Evolutionary conservation across 208 protist species (phyloP).

Genomic region (Trypanosoma platydactyli): DNA sequence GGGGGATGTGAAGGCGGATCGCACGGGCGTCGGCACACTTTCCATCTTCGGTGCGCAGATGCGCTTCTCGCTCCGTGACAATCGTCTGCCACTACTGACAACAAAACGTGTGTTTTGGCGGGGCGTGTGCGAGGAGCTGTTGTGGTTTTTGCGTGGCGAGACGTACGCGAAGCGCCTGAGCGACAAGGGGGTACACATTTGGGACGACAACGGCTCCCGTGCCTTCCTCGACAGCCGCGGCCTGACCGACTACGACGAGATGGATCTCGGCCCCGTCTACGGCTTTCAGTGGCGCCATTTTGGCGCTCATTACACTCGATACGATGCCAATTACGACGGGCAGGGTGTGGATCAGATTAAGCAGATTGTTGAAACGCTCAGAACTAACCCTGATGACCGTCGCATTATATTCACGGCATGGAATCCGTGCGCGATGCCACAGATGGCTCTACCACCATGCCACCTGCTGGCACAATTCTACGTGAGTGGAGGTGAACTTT

Average conservation of each 20-base stretch:
- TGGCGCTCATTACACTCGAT: slow-evolving; percentile 92
- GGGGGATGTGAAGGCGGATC: slow-evolving; percentile 88
- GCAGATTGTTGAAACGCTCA: slow-evolving; percentile 89
- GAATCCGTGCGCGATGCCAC: slow-evolving; percentile 94
- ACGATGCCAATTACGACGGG: slow-evolving; percentile 89
- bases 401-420: slow-evolving; percentile 97
- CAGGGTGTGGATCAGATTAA: slow-evolving; percentile 97
- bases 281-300: slow-evolving; percentile 99
- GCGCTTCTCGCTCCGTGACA: slow-evolving; percentile 95
- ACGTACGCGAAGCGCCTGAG: slow-evolving; percentile 93
- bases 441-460: slow-evolving; percentile 98
- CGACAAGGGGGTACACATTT: slow-evolving; percentile 96
- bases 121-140: slow-evolving; percentile 96
- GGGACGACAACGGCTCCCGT: slow-evolving; percentile 97
- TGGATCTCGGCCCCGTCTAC: slow-evolving; percentile 98
- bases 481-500: slow-evolving; percentile 93
- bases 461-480: slow-evolving; percentile 98
- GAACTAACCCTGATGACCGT: slow-evolving; percentile 94
- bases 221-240: slow-evolving; percentile 96
- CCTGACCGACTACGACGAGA: slow-evolving; percentile 90
- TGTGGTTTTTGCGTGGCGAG: slow-evolving; percentile 97
- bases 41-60: slow-evolving; percentile 97
- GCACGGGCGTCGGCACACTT: slow-evolving; percentile 96
- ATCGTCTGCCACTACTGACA: slow-evolving; percentile 95
- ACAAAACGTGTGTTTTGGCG: slow-evolving; percentile 99